These are phyloP conservation scores for Kentomonas sorsogonicus DNA, from an alignment of 208 protist species.

Conservation along the genomic window DNA sequence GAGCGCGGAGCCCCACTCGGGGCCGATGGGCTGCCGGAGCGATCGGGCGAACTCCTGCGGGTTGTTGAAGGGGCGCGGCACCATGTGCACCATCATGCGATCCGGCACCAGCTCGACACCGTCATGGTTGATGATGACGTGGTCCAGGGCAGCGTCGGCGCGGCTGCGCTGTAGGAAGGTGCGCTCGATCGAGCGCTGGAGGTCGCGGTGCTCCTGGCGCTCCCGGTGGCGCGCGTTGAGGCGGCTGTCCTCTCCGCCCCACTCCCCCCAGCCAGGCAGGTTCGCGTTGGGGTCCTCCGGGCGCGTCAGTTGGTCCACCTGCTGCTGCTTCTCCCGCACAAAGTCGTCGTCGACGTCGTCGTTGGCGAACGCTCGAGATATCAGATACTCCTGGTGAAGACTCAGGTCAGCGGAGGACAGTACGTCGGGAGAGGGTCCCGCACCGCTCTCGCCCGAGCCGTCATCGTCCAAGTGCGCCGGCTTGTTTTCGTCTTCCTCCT, in stretches of 20 bases:
- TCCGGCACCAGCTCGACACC: conserved; percentile 86
- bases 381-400: conserved; percentile 81
- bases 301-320: conserved; percentile 83
- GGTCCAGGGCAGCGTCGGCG: conserved; percentile 77
- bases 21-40: conserved; percentile 83
- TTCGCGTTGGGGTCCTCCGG: conserved; percentile 80
- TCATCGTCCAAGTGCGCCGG: no score
- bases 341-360: conserved; percentile 91
- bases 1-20: conserved; percentile 85
- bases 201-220: conserved; percentile 33
- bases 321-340: conserved; percentile 77
- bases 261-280: conserved; percentile 91
- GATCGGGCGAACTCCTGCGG: conserved; percentile 86
- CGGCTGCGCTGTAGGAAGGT: conserved; percentile 77
- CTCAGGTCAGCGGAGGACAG: conserved; percentile 8
- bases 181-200: conserved; percentile 70
- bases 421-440: no score
- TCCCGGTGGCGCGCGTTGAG: conserved; percentile 80
- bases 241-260: conserved; percentile 76
- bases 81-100: conserved; percentile 87
- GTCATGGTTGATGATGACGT: conserved; percentile 93
- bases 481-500: no score
- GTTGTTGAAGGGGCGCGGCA: conserved; percentile 89
- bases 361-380: conserved; percentile 87
- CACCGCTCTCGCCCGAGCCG: no score